Evolutionary conservation across 805 yeast genomes (phyloP).

Genomic region (Candida boidinii): DNA sequence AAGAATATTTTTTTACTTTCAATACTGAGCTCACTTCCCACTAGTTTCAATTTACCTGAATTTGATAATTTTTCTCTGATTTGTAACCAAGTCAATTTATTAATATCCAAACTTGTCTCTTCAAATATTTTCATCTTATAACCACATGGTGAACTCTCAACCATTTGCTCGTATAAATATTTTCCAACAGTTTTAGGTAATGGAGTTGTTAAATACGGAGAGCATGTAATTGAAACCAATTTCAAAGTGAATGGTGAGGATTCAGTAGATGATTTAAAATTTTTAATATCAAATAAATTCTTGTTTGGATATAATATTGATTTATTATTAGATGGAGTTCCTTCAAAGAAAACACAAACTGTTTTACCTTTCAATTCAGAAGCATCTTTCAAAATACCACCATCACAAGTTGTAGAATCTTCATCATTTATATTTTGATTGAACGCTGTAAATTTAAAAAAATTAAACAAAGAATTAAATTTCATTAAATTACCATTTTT

Average conservation of each 20-base stretch:
- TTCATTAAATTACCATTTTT: constrained; percentile 6
- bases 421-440: constrained; percentile 3
- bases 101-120: constrained; percentile 3
- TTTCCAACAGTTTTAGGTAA: constrained; percentile 12
- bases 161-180: constrained; percentile 8
- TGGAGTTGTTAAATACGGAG: constrained; percentile 30
- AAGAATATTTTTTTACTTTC: constrained; percentile 37
- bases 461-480: constrained; percentile 3
- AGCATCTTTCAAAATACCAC: constrained; percentile 9
- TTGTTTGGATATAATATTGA: constrained; percentile 53
- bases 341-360: constrained; percentile 62
- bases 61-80: constrained; percentile 25
- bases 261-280: constrained; percentile 5
- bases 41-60: constrained; percentile 39
- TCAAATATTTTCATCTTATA: constrained; percentile 8
- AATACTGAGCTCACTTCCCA: constrained; percentile 35
- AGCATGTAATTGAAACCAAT: constrained; percentile 28
- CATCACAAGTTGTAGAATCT: background rate
- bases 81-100: constrained; percentile 1
- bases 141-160: constrained; percentile 8
- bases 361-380: constrained; percentile 28
- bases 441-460: constrained; percentile 12
- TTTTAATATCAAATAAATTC: constrained; percentile 11
- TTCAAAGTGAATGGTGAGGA: constrained; percentile 18
- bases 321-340: constrained; percentile 80